phyloP scores from a whole-genome alignment of 2,329 filamentous ascomycete genomes.

The Triangularia verruculosa region DNA sequence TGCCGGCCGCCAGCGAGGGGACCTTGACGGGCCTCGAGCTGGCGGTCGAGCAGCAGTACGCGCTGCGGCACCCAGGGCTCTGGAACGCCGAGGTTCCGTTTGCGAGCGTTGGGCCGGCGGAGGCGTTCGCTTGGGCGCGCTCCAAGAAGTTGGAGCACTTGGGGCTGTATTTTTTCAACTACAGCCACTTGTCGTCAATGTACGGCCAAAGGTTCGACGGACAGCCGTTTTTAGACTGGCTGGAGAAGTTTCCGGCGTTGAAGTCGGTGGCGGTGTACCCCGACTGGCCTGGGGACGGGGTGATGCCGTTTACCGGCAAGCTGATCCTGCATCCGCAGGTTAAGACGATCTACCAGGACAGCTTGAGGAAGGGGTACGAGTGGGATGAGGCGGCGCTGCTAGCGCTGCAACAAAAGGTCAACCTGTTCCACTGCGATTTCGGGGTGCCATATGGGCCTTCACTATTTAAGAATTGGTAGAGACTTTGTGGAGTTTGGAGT shows the following conservation, averaged over 20 bases:
- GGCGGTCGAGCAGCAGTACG: neutral
- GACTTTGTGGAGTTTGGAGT: neutral
- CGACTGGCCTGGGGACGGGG: neutral
- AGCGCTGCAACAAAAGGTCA: neutral
- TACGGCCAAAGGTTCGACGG: conserved; percentile 19
- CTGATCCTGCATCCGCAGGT: neutral
- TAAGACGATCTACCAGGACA: neutral
- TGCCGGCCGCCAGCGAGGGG: conserved; percentile 8
- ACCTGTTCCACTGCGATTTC: neutral
- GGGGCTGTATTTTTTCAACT: conserved; percentile 27
- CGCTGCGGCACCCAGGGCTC: neutral
- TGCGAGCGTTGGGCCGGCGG: conserved; percentile 1
- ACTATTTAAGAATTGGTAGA: neutral
- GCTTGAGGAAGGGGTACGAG: neutral
- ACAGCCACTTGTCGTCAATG: neutral
- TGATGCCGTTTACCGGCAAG: neutral
- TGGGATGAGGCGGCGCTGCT: neutral
- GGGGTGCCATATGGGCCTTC: neutral
- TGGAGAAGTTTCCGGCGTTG: conserved; percentile 23
- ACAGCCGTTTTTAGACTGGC: conserved; percentile 25
- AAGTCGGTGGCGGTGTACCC: conserved; percentile 23
- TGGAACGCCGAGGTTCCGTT: neutral
- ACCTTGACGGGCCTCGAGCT: conserved; percentile 25
- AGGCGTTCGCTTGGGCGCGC: conserved; percentile 16
- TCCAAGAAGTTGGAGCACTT: conserved; percentile 22